Conservation (phyloP, 257 asterid genomes). For the Craterostigma plantagineum region DNA sequence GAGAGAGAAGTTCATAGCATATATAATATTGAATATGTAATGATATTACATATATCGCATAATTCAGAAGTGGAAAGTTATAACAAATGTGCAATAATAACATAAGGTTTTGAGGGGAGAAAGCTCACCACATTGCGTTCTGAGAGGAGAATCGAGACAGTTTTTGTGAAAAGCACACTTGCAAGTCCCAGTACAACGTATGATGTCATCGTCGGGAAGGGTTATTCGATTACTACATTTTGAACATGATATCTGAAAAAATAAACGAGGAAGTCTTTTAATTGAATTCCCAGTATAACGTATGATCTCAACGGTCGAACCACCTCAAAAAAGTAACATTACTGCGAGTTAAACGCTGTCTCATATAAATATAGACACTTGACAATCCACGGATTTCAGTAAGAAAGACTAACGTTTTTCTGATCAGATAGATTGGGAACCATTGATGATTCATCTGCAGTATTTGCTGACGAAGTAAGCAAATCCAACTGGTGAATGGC, state of each 20-base stretch:
- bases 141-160: slow-evolving; percentile 84
- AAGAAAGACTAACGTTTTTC: slow-evolving; percentile 48
- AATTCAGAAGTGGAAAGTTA: not conserved
- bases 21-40: no score
- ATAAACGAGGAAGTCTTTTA: slow-evolving; percentile 11
- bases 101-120: slow-evolving; percentile 9
- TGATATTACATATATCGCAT: no score
- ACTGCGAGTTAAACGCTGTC: not conserved
- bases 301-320: no score
- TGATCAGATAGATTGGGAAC: no score
- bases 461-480: slow-evolving; percentile 67
- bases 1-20: slow-evolving; percentile 53
- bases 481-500: slow-evolving; percentile 67
- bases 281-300: no score
- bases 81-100: slow-evolving; percentile 1
- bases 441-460: slow-evolving; percentile 33
- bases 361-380: slow-evolving; percentile 3
- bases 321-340: no score
- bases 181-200: slow-evolving; percentile 94
- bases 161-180: slow-evolving; percentile 87
- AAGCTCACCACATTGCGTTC: slow-evolving; percentile 69
- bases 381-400: slow-evolving; percentile 1
- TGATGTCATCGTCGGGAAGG: slow-evolving; percentile 74
- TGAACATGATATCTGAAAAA: slow-evolving; percentile 72
- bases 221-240: slow-evolving; percentile 76